Evolutionary conservation across 2,329 filamentous ascomycete genomes (phyloP).

Genomic region (Fusarium abutilonis): DNA sequence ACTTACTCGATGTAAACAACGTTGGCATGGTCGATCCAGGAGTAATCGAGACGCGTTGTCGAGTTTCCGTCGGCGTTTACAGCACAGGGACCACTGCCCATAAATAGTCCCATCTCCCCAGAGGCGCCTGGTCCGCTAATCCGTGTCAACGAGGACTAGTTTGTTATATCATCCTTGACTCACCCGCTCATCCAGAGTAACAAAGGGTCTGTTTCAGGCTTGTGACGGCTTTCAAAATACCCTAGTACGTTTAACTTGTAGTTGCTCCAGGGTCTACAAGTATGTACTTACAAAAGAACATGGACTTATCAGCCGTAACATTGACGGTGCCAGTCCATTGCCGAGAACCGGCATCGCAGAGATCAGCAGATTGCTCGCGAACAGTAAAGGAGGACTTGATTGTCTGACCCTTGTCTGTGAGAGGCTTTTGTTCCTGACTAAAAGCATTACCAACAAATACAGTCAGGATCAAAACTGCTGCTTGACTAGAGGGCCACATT

Average conservation of each 20-base stretch:
- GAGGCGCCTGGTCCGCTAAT: constrained; percentile 20
- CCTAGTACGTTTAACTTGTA: not conserved
- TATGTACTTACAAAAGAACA: constrained; percentile 26
- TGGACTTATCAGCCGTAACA: constrained; percentile 25
- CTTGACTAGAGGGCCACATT: constrained; percentile 2
- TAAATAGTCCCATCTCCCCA: constrained; percentile 30
- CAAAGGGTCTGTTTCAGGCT: constrained; percentile 26
- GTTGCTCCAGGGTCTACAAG: fast-evolving
- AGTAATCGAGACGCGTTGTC: constrained; percentile 18
- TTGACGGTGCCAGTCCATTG: constrained; percentile 31
- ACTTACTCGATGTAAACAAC: constrained; percentile 30
- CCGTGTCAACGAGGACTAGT: not conserved
- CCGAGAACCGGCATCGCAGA: constrained; percentile 24
- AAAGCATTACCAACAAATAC: not conserved
- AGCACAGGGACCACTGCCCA: constrained; percentile 30
- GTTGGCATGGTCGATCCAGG: constrained; percentile 33
- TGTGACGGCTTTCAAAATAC: constrained; percentile 32
- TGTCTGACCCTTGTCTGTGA: not conserved
- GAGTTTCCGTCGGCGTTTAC: constrained; percentile 31
- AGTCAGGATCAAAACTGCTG: not conserved
- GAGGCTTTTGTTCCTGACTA: constrained; percentile 9
- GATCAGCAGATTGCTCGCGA: constrained; percentile 13
- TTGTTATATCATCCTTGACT: not conserved
- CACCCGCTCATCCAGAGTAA: constrained; percentile 38
- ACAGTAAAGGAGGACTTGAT: constrained; percentile 2